phyloP scores from a whole-genome alignment of 208 protist genomes.

The Wallacemonas sp. region DNA sequence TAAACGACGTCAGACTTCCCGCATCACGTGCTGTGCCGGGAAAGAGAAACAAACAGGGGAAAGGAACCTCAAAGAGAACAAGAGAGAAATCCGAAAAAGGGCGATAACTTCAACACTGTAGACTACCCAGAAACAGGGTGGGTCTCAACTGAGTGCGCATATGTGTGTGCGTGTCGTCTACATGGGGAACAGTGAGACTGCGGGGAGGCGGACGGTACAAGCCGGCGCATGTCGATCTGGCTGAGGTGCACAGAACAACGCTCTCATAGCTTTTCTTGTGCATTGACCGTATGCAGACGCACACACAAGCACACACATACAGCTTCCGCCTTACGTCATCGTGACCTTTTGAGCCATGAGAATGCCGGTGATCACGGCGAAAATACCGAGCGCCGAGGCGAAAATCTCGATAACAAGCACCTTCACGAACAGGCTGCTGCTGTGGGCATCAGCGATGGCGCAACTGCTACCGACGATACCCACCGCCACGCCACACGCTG shows the following conservation, averaged over 20 bases:
- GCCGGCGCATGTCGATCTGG: too few relatives aligned
- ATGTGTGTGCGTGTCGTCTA: too few relatives aligned
- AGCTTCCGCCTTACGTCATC: slow-evolving; percentile 62
- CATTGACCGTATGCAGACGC: background rate
- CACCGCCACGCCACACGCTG: slow-evolving; percentile 95
- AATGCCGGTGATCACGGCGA: slow-evolving; percentile 98
- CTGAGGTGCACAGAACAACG: too few relatives aligned
- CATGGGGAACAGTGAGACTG: too few relatives aligned
- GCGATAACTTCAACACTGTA: background rate
- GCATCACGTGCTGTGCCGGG: too few relatives aligned
- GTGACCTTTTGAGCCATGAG: slow-evolving; percentile 89
- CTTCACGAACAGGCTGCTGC: slow-evolving; percentile 95
- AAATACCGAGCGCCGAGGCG: slow-evolving; percentile 96
- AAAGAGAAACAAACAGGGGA: background rate
- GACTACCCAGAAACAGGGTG: too few relatives aligned
- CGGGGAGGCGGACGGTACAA: too few relatives aligned
- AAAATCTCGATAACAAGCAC: slow-evolving; percentile 99
- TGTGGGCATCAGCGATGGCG: slow-evolving; percentile 96
- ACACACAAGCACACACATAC: background rate
- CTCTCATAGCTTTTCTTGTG: too few relatives aligned
- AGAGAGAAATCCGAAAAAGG: slow-evolving; percentile 1
- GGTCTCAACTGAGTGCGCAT: too few relatives aligned
- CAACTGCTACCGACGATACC: slow-evolving; percentile 96
- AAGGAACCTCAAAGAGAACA: background rate
- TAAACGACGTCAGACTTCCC: too few relatives aligned